Base-by-base conservation (phyloP, 768 basidiomycete species). In the Serendipita vermifera region DNA sequence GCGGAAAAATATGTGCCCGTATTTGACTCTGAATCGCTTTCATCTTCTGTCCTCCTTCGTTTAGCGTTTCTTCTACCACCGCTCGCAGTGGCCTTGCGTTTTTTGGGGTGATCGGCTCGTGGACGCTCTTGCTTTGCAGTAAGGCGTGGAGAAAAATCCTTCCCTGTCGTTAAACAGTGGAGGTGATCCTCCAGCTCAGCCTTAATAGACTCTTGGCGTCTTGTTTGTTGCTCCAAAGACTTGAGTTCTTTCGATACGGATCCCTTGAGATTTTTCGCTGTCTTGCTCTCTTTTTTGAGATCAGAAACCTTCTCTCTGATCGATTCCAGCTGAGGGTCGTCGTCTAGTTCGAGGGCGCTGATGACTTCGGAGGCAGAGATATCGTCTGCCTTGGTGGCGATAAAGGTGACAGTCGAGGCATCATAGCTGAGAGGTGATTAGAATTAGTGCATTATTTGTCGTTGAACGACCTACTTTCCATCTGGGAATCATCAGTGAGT, bases 351-450 rank as follows among this genome's bases (percentile, higher is more conserved):
- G 40, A 82, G 70, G 0, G 76, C 73, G 6, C 65, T 65, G 46
- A 81, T 75, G 36, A 80, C 73, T 59, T 82, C 80, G 0, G 75
- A 75, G 55, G 77, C 79, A 11, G 78, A 79, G 13, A 82, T 74
- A 59, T 82, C 81, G 55, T 82, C 81, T 56, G 77, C 78, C 64
- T 82, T 81, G 60, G 75, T 78, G 5, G 80, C 80, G 48, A 82
- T 77, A 66, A 81, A 82, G 1, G 80, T 81, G 57, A 82, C 79
- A 11, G 77, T 69, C 58, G 75, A 71, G 17, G 72, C 75, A 58
- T 80, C 78, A 59, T 82, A 81, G 58, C 78, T 80, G 58, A 15
- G 48, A 17, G 39, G 20, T 38, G 22, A 46, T 54, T 29, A 59
- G 26, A 36, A 29, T 38, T 11, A 59, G 54, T 33, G 22, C 46